These are phyloP conservation scores for Botryotinia narcissicola DNA, from an alignment of 2,329 filamentous ascomycete genomes.

Conservation along the genomic window DNA sequence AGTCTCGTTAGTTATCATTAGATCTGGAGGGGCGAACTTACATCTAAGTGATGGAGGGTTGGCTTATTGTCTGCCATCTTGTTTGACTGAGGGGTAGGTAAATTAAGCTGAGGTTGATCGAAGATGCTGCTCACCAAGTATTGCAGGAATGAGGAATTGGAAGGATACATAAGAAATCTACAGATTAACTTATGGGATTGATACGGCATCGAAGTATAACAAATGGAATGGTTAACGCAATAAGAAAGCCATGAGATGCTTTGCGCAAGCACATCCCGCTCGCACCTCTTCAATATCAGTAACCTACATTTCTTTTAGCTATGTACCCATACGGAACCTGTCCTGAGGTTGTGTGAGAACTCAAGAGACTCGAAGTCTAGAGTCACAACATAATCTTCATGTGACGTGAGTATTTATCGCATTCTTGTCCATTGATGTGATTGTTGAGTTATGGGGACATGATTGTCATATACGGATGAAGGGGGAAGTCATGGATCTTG, in stretches of 20 bases:
- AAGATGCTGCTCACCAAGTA: neutral
- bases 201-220: neutral
- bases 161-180: no score
- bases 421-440: neutral
- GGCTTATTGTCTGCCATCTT: slow-evolving; percentile 27
- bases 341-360: neutral
- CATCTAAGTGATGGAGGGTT: slow-evolving; percentile 33
- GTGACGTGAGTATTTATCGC: neutral
- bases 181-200: neutral
- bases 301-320: neutral
- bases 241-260: neutral
- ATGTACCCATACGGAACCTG: neutral
- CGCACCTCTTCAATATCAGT: neutral
- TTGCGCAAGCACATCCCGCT: neutral
- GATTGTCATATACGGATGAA: neutral
- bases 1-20: slow-evolving; percentile 33
- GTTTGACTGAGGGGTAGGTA: neutral
- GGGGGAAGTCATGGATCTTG: neutral
- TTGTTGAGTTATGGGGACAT: neutral
- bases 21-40: slow-evolving; percentile 12
- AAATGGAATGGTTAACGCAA: neutral
- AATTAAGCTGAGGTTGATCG: neutral
- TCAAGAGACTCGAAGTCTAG: no score
- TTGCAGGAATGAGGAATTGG: no score
- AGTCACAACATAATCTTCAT: neutral